A percentile compares a stretch with the other conserved stretches of the same genome.
Evolutionary conservation across 202 grass and related monocot species (phyloP).

Genomic region (Panicum hallii): DNA sequence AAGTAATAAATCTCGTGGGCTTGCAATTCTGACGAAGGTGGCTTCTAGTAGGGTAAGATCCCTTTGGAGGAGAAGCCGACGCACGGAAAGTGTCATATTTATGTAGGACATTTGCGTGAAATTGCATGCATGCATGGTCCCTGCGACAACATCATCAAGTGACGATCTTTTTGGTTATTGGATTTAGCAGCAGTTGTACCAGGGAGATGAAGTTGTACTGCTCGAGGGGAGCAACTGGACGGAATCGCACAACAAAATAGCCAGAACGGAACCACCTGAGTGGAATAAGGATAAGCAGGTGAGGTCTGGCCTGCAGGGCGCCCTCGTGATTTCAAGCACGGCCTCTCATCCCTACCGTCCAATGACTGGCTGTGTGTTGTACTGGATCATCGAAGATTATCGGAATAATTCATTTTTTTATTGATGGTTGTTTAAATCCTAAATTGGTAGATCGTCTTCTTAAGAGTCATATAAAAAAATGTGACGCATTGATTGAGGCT

Average conservation of each 20-base stretch:
- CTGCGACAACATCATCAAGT: slow-evolving; percentile 45
- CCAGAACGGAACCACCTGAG: slow-evolving; percentile 28
- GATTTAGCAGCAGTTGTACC: slow-evolving; percentile 39
- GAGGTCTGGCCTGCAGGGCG: background rate
- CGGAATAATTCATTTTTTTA: background rate
- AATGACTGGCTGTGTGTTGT: background rate
- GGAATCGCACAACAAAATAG: too few species aligned
- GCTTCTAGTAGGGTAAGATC: slow-evolving; percentile 35
- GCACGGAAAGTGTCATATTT: slow-evolving; percentile 37
- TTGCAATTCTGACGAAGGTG: background rate
- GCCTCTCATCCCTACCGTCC: background rate
- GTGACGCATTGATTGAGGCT: background rate
- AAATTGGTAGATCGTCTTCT: background rate
- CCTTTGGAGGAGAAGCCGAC: slow-evolving; percentile 15
- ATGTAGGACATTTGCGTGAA: slow-evolving; percentile 28
- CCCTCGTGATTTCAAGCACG: background rate
- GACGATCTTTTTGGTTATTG: slow-evolving; percentile 22
- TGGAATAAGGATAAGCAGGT: background rate
- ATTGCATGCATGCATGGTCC: slow-evolving; percentile 41
- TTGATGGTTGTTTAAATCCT: background rate
- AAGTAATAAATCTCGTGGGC: background rate
- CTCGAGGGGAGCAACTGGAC: slow-evolving; percentile 21
- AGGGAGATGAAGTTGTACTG: slow-evolving; percentile 22
- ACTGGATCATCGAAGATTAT: background rate
- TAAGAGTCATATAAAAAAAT: background rate